Conservation (phyloP, 208 protist species). For the Leptomonas pyrrhocoris region DNA sequence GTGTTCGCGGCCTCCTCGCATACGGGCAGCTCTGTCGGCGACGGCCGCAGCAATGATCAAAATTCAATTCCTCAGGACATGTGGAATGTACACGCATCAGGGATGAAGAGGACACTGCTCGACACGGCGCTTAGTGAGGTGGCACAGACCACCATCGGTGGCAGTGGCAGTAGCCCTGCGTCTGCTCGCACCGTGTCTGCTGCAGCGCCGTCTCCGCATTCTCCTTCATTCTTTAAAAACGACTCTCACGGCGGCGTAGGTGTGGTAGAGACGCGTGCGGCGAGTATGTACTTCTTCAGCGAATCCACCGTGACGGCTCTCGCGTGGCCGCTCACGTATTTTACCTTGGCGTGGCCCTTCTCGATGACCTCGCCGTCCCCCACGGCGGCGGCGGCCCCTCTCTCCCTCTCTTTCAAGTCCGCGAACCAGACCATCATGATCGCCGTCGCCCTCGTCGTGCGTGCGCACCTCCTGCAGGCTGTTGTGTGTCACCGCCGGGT, state of each 20-base stretch:
- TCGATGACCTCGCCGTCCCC: background rate
- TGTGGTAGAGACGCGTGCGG: background rate
- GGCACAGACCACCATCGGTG: background rate
- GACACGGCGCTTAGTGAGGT: background rate
- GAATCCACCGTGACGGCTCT: conserved; percentile 30
- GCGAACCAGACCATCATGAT: conserved; percentile 37
- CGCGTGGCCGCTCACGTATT: conserved; percentile 29
- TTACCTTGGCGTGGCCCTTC: conserved; percentile 25
- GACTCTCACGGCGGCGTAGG: too few relatives aligned
- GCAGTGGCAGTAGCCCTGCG: background rate
- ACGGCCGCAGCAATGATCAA: too few relatives aligned
- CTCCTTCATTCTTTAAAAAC: too few relatives aligned
- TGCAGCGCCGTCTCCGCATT: background rate
- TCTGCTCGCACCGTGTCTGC: background rate
- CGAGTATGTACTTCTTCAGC: conserved; percentile 36
- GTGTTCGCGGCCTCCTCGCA: conserved; percentile 39
- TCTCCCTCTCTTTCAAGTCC: conserved; percentile 9
- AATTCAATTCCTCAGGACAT: too few relatives aligned
- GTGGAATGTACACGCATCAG: too few relatives aligned
- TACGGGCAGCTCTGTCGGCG: background rate
- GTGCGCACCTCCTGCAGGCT: conserved; percentile 47
- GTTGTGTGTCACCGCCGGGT: conserved; percentile 27
- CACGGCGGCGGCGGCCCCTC: too few relatives aligned
- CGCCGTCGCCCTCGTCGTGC: conserved; percentile 47
- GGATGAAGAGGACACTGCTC: background rate